Percentiles rank a stretch among this genome's conserved stretches.
Conservation (phyloP, 129 eudicot genomes). For the Chrysanthemum seticuspe region DNA sequence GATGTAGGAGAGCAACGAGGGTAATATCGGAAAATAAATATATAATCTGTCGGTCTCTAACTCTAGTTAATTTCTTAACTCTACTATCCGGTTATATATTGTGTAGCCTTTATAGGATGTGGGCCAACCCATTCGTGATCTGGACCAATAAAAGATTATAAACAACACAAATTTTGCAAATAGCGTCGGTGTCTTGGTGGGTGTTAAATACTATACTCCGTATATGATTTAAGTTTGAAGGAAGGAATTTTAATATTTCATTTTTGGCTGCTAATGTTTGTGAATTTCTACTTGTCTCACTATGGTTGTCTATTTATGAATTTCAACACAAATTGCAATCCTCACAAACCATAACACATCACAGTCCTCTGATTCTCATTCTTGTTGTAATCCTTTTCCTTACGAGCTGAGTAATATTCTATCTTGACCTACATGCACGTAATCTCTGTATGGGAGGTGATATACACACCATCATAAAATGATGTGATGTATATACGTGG, state of each 20-base stretch:
- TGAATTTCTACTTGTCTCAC: background rate
- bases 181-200: constrained; percentile 83
- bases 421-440: too few species aligned
- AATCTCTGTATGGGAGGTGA: too few species aligned
- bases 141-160: constrained; percentile 31
- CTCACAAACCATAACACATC: background rate
- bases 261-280: constrained; percentile 11
- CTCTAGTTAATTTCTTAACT: constrained; percentile 36
- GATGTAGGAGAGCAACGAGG: constrained; percentile 28
- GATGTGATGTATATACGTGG: too few species aligned
- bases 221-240: background rate
- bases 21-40: constrained; percentile 16
- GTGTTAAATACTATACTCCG: constrained; percentile 2
- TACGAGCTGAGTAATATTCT: too few species aligned
- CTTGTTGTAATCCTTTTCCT: too few species aligned
- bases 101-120: background rate
- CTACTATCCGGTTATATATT: constrained; percentile 22
- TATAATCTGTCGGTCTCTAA: constrained; percentile 56
- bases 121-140: constrained; percentile 36
- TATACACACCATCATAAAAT: too few species aligned
- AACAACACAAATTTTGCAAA: background rate
- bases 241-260: constrained; percentile 20
- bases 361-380: too few species aligned
- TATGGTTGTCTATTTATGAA: background rate
- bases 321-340: background rate